Evolutionary conservation across 352 stramenopile species (phyloP), one percentile per base, ranked within the genome.

Genomic region (Phytopythium aichiense): DNA sequence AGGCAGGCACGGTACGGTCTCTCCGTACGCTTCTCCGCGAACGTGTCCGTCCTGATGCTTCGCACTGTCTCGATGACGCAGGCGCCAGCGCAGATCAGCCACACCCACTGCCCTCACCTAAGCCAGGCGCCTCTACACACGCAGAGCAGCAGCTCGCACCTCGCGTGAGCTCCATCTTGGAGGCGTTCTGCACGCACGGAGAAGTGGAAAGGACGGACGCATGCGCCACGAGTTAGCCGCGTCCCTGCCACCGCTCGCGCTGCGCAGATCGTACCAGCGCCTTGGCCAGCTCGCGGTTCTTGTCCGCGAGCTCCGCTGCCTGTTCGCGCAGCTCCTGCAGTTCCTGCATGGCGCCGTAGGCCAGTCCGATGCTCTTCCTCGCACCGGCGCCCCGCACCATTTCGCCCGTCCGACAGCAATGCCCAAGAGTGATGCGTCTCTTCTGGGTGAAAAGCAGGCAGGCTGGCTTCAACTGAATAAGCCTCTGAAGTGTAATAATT

Each of bases 291-390:
- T 87, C 68, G 35, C 67, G 66, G 65, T 92, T 92, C 55, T 78
- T 89, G 43, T 82, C 69, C 8, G 76, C 72, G 9, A 88, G 68
- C 49, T 60, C 67, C 16, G 42, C 58, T 4, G 74, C 69, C 46
- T 87, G 72, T 18, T 73, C 69, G 33, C 81, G 77, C 28, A 92
- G 58, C 56, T 74, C 69, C 50, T 86, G 70, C 53, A 88, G 58
- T 65, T 92, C 83, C 51, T 88, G 73, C 64, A 89, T 80, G 56
- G 88, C 67, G 61, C 77, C 66, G 54, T 88, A 83, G 45, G 84
- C 68, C 49, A 78, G 82, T 28, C 73, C 70, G 38, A 72, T 66
- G 66, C 74, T 82, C 50, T 65, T 76, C 33, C 46, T 8, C 46
- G 46, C 46, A 23, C 22, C 46, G 2, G 23, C 23, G 5, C n/a